Percentiles rank a stretch among this genome's conserved stretches.
phyloP scores from a whole-genome alignment of 768 basidiomycete genomes.

The Pisolithus marmoratus region DNA sequence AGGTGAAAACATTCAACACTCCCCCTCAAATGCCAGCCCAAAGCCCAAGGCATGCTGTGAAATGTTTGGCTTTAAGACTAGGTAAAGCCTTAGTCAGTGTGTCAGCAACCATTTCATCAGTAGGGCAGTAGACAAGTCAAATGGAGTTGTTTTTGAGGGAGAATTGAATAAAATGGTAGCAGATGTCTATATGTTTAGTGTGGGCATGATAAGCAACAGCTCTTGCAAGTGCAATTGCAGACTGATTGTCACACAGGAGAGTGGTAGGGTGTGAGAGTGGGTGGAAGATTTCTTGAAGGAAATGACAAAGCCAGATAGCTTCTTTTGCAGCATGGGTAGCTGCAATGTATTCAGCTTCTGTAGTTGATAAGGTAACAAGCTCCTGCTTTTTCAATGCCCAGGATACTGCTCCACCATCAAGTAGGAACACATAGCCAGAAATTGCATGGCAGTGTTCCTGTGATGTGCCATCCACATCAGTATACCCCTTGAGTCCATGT shows the following conservation, averaged over 20 bases:
- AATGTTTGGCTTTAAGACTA: conserved; percentile 8
- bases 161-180: conserved; percentile 26
- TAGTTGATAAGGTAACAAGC: conserved; percentile 31
- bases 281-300: conserved; percentile 7
- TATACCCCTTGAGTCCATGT: background rate
- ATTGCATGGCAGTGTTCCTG: conserved; percentile 2
- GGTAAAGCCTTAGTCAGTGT: conserved; percentile 34
- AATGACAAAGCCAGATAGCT: background rate
- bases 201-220: conserved; percentile 13
- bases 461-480: background rate
- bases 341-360: conserved; percentile 29
- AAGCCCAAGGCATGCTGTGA: background rate
- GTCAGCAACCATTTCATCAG: conserved; percentile 30
- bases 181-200: conserved; percentile 33
- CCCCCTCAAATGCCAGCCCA: background rate
- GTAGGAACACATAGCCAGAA: conserved; percentile 16
- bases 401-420: conserved; percentile 10
- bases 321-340: conserved; percentile 14
- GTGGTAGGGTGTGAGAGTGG: conserved; percentile 3
- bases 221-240: background rate
- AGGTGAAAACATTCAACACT: no score
- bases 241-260: conserved; percentile 1
- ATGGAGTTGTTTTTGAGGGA: no score
- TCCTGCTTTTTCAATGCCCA: conserved; percentile 35
- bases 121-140: conserved; percentile 13